These are phyloP conservation scores for Barnettozyma wickerhamii DNA, from an alignment of 805 yeast genomes.

Conservation along the genomic window DNA sequence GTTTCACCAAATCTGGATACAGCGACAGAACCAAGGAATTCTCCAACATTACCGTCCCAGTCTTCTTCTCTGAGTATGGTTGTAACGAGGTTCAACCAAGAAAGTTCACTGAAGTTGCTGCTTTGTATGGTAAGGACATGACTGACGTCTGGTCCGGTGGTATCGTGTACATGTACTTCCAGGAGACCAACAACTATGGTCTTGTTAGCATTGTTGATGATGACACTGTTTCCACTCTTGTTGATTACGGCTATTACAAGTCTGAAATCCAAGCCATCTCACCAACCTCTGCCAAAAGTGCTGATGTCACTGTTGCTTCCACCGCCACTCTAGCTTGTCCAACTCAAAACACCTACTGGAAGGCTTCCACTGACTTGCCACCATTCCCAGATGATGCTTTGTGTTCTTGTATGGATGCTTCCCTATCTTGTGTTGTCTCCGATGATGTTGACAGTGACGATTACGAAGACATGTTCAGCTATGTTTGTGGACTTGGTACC, in stretches of 20 bases:
- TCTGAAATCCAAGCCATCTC: slow-evolving; percentile 49
- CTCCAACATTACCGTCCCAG: slow-evolving; percentile 61
- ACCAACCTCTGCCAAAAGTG: slow-evolving; percentile 46
- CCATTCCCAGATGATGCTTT: slow-evolving; percentile 68
- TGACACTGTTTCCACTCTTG: slow-evolving; percentile 50
- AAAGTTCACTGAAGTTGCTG: slow-evolving; percentile 64
- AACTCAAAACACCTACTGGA: slow-evolving; percentile 51
- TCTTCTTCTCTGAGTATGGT: slow-evolving; percentile 81
- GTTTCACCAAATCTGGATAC: slow-evolving; percentile 61
- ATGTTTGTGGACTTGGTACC: slow-evolving; percentile 58
- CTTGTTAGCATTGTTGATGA: slow-evolving; percentile 52
- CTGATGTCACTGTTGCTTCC: slow-evolving; percentile 33
- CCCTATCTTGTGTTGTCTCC: slow-evolving; percentile 58
- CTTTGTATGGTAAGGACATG: slow-evolving; percentile 64
- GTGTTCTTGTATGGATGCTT: slow-evolving; percentile 58
- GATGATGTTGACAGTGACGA: slow-evolving; percentile 50
- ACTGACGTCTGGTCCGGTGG: slow-evolving; percentile 89
- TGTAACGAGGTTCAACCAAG: slow-evolving; percentile 70
- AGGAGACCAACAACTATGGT: slow-evolving; percentile 74
- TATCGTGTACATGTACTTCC: slow-evolving; percentile 81
- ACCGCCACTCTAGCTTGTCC: slow-evolving; percentile 59
- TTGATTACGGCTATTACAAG: slow-evolving; percentile 61
- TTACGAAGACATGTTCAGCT: slow-evolving; percentile 54
- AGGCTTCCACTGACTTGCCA: slow-evolving; percentile 64
- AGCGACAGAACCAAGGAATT: slow-evolving; percentile 59